Evolutionary conservation across 1,284 basidiomycete species (phyloP).

Genomic region (Apiotrichum sp.): DNA sequence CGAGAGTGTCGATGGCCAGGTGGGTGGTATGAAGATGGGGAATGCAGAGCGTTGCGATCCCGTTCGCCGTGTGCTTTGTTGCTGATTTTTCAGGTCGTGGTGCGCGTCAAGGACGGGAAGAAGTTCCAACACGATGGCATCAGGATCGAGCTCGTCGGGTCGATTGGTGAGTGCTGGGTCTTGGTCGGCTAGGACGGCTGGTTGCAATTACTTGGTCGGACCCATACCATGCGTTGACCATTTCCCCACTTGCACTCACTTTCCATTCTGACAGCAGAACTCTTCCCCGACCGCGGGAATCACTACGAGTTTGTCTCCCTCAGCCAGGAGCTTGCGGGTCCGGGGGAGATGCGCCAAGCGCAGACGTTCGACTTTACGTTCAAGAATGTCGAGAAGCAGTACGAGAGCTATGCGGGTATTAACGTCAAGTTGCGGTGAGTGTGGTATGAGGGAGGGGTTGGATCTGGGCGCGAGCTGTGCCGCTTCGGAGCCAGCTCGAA

Average conservation of each 20-base stretch:
- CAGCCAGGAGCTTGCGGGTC: constrained; percentile 87
- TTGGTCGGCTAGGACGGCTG: too few relatives aligned
- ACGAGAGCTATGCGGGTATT: constrained; percentile 95
- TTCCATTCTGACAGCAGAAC: constrained; percentile 54
- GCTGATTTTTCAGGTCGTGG: constrained; percentile 58
- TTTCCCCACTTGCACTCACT: neutral
- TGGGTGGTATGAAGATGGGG: constrained; percentile 47
- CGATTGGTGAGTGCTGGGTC: constrained; percentile 63
- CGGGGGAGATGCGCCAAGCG: constrained; percentile 88
- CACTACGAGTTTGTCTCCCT: constrained; percentile 96
- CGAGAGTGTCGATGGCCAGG: constrained; percentile 79
- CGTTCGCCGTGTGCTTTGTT: too few relatives aligned
- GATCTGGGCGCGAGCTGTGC: too few relatives aligned
- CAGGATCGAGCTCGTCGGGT: constrained; percentile 94
- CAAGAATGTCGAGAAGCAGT: constrained; percentile 99
- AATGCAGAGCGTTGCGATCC: too few relatives aligned
- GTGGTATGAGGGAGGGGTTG: too few relatives aligned
- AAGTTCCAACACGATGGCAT: constrained; percentile 93
- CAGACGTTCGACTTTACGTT: constrained; percentile 94
- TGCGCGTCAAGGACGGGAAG: constrained; percentile 91
- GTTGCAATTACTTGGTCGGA: too few relatives aligned
- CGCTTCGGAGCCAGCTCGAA: too few relatives aligned
- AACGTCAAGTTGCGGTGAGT: constrained; percentile 90
- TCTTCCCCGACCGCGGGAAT: constrained; percentile 80
- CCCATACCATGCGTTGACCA: too few relatives aligned